Evolutionary conservation across 2,329 filamentous ascomycete genomes (phyloP).

Genomic region (Hymenoscyphus infarciens): DNA sequence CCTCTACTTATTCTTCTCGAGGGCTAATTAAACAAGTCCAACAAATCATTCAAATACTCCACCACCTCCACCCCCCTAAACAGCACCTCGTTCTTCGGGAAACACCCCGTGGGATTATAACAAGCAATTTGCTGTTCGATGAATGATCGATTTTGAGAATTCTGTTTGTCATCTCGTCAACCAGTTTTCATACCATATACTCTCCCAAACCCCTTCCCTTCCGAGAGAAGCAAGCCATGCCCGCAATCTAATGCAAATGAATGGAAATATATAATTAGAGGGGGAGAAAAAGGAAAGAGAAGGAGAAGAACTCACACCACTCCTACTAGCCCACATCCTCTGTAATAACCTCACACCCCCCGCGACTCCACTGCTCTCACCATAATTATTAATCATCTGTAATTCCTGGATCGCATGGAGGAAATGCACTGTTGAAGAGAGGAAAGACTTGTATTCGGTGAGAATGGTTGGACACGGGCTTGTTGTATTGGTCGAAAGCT

Average conservation of each 20-base stretch:
- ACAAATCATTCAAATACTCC: constrained; percentile 36
- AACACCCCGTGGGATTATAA: constrained; percentile 30
- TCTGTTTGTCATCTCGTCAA: constrained; percentile 22
- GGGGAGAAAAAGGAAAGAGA: not conserved
- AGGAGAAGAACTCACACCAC: constrained; percentile 23
- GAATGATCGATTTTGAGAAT: constrained; percentile 33
- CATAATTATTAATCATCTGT: constrained; percentile 27
- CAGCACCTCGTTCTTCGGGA: constrained; percentile 33
- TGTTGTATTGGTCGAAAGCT: not conserved
- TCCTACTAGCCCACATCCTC: constrained; percentile 34
- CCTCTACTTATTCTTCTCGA: no score
- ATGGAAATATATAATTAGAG: not conserved
- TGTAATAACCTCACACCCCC: constrained; percentile 31
- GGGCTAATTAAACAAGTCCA: constrained; percentile 28
- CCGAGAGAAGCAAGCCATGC: not conserved
- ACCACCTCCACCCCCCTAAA: constrained; percentile 35
- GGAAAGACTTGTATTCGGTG: constrained; percentile 30
- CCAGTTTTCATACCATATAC: not conserved
- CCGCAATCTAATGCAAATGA: no score
- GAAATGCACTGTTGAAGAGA: constrained; percentile 29
- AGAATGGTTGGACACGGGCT: constrained; percentile 18
- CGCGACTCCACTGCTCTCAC: constrained; percentile 23
- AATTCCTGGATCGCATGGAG: constrained; percentile 30
- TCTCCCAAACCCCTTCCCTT: not conserved
- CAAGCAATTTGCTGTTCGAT: constrained; percentile 35